Conservation (phyloP, 192 early-diverging fungal species). For the Backusella luteola region DNA sequence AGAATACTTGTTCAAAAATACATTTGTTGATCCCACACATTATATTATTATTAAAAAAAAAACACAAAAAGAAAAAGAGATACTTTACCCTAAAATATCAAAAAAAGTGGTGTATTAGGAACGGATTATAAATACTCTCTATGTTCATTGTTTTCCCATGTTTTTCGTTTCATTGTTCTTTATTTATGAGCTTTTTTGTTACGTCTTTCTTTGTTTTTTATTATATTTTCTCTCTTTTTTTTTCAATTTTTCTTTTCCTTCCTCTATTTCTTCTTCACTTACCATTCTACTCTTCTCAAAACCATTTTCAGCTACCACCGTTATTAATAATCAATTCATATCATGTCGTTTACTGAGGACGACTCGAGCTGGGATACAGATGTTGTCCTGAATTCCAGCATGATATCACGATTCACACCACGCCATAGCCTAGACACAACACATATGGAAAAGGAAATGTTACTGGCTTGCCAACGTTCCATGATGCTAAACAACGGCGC, state of each 20-base stretch:
- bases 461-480: neutral
- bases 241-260: neutral
- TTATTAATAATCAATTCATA: neutral
- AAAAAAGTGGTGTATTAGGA: neutral
- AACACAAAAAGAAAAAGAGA: neutral
- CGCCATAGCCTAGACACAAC: neutral
- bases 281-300: neutral
- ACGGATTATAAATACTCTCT: neutral
- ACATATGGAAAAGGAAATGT: neutral
- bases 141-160: neutral
- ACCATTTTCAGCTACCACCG: neutral
- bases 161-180: neutral
- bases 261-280: neutral
- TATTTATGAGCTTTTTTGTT: neutral
- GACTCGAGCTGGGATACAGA: slow-evolving; percentile 5
- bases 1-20: neutral
- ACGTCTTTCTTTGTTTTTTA: neutral
- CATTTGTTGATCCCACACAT: neutral
- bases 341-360: neutral
- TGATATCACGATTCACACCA: neutral
- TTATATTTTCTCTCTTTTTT: neutral
- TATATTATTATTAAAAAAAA: slow-evolving; percentile 3
- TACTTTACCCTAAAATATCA: slow-evolving; percentile 1
- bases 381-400: neutral
- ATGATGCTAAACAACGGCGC: neutral